Evolutionary conservation across 768 basidiomycete species (phyloP).

Genomic region (Auricularia auricula-judae): DNA sequence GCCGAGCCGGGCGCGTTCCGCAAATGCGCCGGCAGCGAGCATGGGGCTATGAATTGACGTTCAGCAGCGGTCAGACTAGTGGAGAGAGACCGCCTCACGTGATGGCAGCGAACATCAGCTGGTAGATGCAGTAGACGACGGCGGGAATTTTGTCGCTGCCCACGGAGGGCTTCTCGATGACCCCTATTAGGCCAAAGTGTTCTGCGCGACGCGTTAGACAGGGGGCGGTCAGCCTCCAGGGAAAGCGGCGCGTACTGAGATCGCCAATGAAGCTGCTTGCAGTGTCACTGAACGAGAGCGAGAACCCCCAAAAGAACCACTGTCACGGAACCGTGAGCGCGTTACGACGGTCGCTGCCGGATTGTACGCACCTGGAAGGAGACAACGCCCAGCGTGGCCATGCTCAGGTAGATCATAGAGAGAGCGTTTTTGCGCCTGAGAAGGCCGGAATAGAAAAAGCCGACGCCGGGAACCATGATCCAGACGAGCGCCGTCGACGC

Average conservation of each 20-base stretch:
- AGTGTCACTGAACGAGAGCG: constrained; percentile 77
- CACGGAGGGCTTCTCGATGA: constrained; percentile 60
- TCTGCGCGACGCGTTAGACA: constrained; percentile 10
- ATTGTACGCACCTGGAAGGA: constrained; percentile 37
- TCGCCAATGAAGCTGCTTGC: constrained; percentile 74
- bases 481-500: constrained; percentile 66
- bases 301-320: constrained; percentile 80
- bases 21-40: constrained; percentile 33
- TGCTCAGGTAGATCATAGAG: constrained; percentile 77
- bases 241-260: constrained; percentile 22
- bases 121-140: constrained; percentile 76
- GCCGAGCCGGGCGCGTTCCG: constrained; percentile 76
- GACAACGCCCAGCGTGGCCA: constrained; percentile 67
- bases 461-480: constrained; percentile 78
- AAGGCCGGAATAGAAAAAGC: constrained; percentile 85
- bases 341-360: not conserved
- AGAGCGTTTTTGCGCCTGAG: constrained; percentile 89
- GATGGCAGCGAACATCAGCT: constrained; percentile 79
- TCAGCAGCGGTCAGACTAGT: not conserved
- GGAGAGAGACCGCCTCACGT: constrained; percentile 23
- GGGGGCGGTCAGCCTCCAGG: not conserved
- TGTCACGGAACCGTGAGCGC: constrained; percentile 34
- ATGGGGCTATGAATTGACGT: not conserved
- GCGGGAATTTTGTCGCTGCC: constrained; percentile 76
- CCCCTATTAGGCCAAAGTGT: constrained; percentile 66